Evolutionary conservation across 2,329 filamentous ascomycete genomes (phyloP).

Genomic region (Talaromyces sp.): DNA sequence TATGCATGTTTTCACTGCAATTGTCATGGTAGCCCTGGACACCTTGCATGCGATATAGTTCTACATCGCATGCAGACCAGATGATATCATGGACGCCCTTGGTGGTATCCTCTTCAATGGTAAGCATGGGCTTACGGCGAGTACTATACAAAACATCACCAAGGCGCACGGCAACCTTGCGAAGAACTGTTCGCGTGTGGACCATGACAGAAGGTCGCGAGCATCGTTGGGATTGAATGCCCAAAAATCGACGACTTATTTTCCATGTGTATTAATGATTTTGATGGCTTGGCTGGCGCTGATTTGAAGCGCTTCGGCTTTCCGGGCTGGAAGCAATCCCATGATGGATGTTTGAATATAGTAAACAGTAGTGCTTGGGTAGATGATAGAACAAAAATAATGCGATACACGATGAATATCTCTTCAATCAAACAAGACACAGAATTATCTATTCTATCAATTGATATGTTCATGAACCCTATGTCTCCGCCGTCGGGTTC

Average conservation of each 20-base stretch:
- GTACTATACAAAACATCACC: slow-evolving; percentile 40
- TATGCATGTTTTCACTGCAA: slow-evolving; percentile 43
- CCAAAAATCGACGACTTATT: slow-evolving; percentile 54
- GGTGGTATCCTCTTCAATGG: slow-evolving; percentile 39
- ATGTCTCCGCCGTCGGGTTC: background rate
- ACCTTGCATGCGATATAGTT: slow-evolving; percentile 41
- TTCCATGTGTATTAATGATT: slow-evolving; percentile 50
- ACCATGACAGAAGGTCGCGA: slow-evolving; percentile 40
- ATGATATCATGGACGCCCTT: slow-evolving; percentile 43
- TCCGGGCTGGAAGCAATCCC: slow-evolving; percentile 44
- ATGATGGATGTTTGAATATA: slow-evolving; percentile 17
- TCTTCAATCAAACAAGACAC: background rate
- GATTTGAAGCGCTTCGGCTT: slow-evolving; percentile 42
- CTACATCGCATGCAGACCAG: slow-evolving; percentile 43
- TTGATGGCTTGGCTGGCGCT: slow-evolving; percentile 43
- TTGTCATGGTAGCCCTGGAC: slow-evolving; percentile 42
- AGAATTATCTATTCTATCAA: background rate
- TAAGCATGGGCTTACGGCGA: slow-evolving; percentile 38
- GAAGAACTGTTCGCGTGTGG: slow-evolving; percentile 38
- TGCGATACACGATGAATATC: background rate
- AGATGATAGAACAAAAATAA: background rate
- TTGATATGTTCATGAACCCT: background rate
- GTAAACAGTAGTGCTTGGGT: background rate
- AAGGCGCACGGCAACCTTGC: slow-evolving; percentile 29
- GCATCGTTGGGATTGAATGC: slow-evolving; percentile 42